Evolutionary conservation across 495 filamentous ascomycete species (phyloP).

Genomic region (Penicillium silybi): DNA sequence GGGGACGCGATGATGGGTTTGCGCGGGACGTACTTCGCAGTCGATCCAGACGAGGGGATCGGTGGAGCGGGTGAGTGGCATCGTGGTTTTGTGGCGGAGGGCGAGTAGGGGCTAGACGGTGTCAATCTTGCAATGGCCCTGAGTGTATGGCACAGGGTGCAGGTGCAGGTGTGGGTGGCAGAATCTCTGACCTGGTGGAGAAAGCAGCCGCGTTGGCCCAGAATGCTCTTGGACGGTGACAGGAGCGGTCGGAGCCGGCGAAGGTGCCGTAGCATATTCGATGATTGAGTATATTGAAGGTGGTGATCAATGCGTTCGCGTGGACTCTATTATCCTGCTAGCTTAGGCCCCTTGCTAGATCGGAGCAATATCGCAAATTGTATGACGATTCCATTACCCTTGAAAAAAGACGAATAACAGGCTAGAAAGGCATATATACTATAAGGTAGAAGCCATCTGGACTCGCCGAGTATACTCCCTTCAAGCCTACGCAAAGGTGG

Average conservation of each 20-base stretch:
- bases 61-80: slow-evolving; percentile 46
- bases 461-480: not conserved
- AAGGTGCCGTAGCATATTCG: slow-evolving; percentile 1
- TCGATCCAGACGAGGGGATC: slow-evolving; percentile 83
- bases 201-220: slow-evolving; percentile 14
- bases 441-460: no score
- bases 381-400: not conserved
- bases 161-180: not conserved
- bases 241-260: not conserved
- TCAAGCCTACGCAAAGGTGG: not conserved
- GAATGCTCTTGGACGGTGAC: not conserved
- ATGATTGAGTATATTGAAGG: not conserved
- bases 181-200: slow-evolving; percentile 26
- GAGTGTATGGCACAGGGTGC: not conserved
- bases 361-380: not conserved
- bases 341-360: not conserved
- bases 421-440: not conserved
- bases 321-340: not conserved
- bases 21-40: slow-evolving; percentile 61
- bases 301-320: not conserved
- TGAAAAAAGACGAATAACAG: not conserved
- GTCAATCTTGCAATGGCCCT: not conserved
- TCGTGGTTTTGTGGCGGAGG: slow-evolving; percentile 15
- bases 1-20: not conserved
- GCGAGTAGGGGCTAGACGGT: not conserved